Conservation (phyloP, 768 basidiomycete species). For the Agaricus blazei region DNA sequence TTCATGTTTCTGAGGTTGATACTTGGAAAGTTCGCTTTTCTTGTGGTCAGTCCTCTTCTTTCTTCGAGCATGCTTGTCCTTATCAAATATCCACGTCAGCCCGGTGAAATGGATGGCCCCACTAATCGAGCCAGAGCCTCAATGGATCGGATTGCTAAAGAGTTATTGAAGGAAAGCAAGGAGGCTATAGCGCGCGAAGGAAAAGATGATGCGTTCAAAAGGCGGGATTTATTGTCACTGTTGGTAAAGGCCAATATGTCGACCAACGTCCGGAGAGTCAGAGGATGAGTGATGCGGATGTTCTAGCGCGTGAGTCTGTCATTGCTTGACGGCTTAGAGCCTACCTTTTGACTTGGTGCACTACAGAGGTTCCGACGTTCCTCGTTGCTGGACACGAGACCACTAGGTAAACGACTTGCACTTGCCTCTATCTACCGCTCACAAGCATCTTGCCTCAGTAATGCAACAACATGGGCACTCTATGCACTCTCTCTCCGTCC, state of each 20-base stretch:
- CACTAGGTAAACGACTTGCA: slow-evolving; percentile 30
- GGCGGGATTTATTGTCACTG: slow-evolving; percentile 55
- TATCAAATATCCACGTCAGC: slow-evolving; percentile 16
- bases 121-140: slow-evolving; percentile 27
- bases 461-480: slow-evolving; percentile 53
- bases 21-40: slow-evolving; percentile 24
- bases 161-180: slow-evolving; percentile 51
- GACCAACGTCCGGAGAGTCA: slow-evolving; percentile 50
- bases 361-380: slow-evolving; percentile 56
- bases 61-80: not conserved
- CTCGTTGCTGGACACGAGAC: slow-evolving; percentile 58
- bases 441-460: slow-evolving; percentile 19
- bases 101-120: slow-evolving; percentile 23
- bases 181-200: slow-evolving; percentile 23
- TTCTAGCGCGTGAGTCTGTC: slow-evolving; percentile 41
- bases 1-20: slow-evolving; percentile 26
- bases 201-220: slow-evolving; percentile 25
- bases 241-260: slow-evolving; percentile 63
- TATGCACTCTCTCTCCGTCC: slow-evolving; percentile 47
- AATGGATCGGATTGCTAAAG: slow-evolving; percentile 45
- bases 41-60: not conserved
- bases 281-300: slow-evolving; percentile 57
- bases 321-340: not conserved
- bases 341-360: not conserved
- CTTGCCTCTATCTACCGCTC: not conserved